phyloP scores from a whole-genome alignment of 1,139 yeast genomes.

The Geotrichum citri-aurantii region DNA sequence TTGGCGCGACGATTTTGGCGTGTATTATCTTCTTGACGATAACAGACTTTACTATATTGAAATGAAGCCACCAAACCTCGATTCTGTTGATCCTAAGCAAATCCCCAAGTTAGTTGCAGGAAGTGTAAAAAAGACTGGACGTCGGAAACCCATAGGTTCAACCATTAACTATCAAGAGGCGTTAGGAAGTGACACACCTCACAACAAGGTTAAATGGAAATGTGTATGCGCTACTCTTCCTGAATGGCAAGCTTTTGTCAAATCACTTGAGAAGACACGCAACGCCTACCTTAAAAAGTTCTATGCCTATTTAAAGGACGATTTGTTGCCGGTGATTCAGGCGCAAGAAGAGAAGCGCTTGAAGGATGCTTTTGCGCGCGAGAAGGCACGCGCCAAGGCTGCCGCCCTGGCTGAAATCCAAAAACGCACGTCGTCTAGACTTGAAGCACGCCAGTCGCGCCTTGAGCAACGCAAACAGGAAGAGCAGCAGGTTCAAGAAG shows the following conservation, averaged over 20 bases:
- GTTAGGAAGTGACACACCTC: constrained; percentile 23
- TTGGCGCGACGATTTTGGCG: constrained; percentile 29
- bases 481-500: not conserved
- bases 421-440: constrained; percentile 29
- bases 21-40: constrained; percentile 35
- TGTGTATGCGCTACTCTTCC: constrained; percentile 34
- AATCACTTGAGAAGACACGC: constrained; percentile 22
- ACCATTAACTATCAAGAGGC: constrained; percentile 22
- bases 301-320: constrained; percentile 22
- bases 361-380: constrained; percentile 26
- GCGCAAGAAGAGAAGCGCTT: constrained; percentile 28
- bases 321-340: constrained; percentile 31
- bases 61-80: constrained; percentile 26
- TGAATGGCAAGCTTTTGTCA: constrained; percentile 31
- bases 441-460: constrained; percentile 17
- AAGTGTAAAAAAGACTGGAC: constrained; percentile 2
- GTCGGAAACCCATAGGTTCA: constrained; percentile 5
- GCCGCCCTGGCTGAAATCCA: constrained; percentile 28
- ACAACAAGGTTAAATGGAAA: constrained; percentile 30
- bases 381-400: constrained; percentile 24
- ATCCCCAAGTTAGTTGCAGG: constrained; percentile 3
- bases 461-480: constrained; percentile 21
- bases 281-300: constrained; percentile 22
- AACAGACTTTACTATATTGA: constrained; percentile 32
- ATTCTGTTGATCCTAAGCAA: constrained; percentile 17